These are phyloP conservation scores for Setomelanomma holmii DNA, from an alignment of 2,329 filamentous ascomycete genomes.

Conservation along the genomic window DNA sequence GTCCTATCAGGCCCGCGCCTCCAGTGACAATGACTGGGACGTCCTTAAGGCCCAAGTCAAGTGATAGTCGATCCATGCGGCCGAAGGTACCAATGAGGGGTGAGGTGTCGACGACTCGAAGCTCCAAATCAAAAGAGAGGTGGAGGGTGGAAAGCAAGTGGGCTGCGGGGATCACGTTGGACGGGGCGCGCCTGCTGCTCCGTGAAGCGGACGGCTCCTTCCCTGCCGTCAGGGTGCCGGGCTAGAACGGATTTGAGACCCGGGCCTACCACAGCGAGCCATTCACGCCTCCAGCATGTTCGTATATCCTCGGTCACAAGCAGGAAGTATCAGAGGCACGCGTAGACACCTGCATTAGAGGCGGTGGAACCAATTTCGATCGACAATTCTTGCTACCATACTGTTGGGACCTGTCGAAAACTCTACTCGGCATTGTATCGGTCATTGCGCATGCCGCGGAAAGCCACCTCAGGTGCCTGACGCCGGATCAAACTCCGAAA, in stretches of 20 bases:
- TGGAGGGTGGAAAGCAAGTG: background rate
- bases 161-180: background rate
- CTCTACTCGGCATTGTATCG: background rate
- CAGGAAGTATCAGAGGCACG: no score
- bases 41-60: slow-evolving; percentile 46
- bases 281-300: background rate
- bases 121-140: background rate
- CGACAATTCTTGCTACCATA: background rate
- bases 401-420: background rate
- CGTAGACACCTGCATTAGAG: background rate
- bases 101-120: background rate
- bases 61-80: slow-evolving; percentile 14
- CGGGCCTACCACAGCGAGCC: background rate
- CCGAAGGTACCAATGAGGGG: background rate
- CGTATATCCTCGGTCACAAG: no score
- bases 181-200: background rate
- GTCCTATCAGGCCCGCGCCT: slow-evolving; percentile 51
- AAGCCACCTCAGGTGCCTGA: background rate
- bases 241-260: background rate
- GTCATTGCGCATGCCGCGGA: background rate
- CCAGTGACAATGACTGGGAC: slow-evolving; percentile 53
- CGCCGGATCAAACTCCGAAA: background rate
- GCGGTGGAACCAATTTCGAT: background rate
- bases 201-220: background rate
- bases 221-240: background rate